Evolutionary conservation across 768 basidiomycete genomes (phyloP).

Genomic region (Suillus clintonianus): DNA sequence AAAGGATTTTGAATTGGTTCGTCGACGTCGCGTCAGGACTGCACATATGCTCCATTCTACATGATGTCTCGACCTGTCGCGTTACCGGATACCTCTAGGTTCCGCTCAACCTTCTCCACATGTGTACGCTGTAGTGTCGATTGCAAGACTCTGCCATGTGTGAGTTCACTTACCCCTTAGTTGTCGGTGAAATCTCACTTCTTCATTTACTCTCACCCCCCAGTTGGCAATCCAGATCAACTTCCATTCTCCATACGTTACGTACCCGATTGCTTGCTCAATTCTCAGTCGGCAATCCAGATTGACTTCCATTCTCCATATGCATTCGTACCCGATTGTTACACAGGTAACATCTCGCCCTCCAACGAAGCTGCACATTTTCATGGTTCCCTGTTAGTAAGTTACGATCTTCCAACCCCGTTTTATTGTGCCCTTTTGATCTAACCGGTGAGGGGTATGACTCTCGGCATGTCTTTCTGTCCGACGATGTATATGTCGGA

Average conservation of each 20-base stretch:
- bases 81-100: not conserved
- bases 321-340: not conserved
- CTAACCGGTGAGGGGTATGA: not conserved
- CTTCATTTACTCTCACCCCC: not conserved
- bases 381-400: not conserved
- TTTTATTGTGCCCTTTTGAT: not conserved
- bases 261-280: not conserved
- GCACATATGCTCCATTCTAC: not conserved
- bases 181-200: not conserved
- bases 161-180: no score
- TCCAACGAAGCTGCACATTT: not conserved
- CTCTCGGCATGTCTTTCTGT: not conserved
- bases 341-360: no score
- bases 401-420: not conserved
- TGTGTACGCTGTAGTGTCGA: not conserved
- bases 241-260: not conserved
- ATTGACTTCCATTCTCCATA: no score
- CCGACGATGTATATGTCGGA: not conserved
- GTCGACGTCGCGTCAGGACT: not conserved
- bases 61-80: not conserved
- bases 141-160: not conserved
- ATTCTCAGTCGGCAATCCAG: not conserved
- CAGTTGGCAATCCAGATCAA: not conserved
- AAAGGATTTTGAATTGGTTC: not conserved
- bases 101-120: not conserved